A percentile compares a stretch with the other conserved stretches of the same genome.
These are phyloP conservation scores for Lippia alba DNA, from an alignment of 305 asterid species.

Conservation along the genomic window DNA sequence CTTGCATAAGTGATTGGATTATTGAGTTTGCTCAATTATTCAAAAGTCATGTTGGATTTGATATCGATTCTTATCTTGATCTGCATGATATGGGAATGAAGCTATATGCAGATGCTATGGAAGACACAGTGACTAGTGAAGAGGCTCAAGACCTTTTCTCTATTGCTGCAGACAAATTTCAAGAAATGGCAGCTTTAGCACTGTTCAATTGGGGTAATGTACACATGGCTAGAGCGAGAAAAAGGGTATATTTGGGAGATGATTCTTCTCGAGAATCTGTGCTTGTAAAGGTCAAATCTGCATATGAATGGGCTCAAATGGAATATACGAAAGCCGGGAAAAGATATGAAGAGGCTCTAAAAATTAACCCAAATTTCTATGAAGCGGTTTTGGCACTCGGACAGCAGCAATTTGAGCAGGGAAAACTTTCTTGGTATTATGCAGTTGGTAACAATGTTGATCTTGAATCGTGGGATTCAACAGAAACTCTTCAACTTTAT, in stretches of 20 bases:
- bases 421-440: slow-evolving; percentile 85
- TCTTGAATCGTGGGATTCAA: slow-evolving; percentile 68
- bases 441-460: slow-evolving; percentile 60
- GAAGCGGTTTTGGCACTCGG: slow-evolving; percentile 83
- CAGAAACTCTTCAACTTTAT: slow-evolving; percentile 71
- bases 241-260: slow-evolving; percentile 60
- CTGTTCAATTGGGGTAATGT: slow-evolving; percentile 93
- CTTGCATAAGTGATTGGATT: slow-evolving; percentile 82
- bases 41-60: slow-evolving; percentile 77
- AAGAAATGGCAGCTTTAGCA: slow-evolving; percentile 90
- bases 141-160: slow-evolving; percentile 78
- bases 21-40: slow-evolving; percentile 76
- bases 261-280: slow-evolving; percentile 63
- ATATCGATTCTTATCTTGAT: slow-evolving; percentile 74
- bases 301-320: slow-evolving; percentile 72
- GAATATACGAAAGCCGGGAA: slow-evolving; percentile 73
- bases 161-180: slow-evolving; percentile 76
- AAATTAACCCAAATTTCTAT: slow-evolving; percentile 67
- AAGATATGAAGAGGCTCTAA: slow-evolving; percentile 75
- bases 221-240: slow-evolving; percentile 82
- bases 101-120: slow-evolving; percentile 81
- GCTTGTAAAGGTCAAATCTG: slow-evolving; percentile 52
- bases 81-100: slow-evolving; percentile 82
- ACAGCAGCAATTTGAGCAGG: slow-evolving; percentile 86
- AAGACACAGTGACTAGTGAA: slow-evolving; percentile 80